A percentile compares a stretch with the other conserved stretches of the same genome.
Evolutionary conservation across 2,329 filamentous ascomycete genomes (phyloP).

Genomic region (Penicillium sumatraense): DNA sequence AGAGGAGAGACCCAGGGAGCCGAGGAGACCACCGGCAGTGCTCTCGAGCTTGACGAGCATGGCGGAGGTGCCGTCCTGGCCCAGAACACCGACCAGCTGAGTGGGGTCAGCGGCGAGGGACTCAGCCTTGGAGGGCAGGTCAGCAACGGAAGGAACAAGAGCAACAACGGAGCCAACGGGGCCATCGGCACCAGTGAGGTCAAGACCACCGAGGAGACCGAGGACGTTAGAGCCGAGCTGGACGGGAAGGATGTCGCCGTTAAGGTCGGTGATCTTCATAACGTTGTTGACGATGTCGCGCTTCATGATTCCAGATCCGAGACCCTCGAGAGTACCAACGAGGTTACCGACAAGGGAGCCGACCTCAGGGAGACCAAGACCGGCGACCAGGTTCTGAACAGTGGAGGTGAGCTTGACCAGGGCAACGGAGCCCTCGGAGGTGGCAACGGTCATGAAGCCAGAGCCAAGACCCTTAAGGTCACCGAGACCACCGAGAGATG

Average conservation of each 20-base stretch:
- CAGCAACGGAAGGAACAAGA: slow-evolving; percentile 11
- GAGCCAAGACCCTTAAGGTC: slow-evolving; percentile 21
- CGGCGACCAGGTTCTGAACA: slow-evolving; percentile 19
- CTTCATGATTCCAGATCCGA: slow-evolving; percentile 10
- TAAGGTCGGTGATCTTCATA: slow-evolving; percentile 18
- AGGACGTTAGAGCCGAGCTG: slow-evolving; percentile 16
- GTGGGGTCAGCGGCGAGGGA: slow-evolving; percentile 18
- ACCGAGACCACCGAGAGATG: slow-evolving; percentile 23
- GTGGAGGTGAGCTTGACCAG: slow-evolving; percentile 21
- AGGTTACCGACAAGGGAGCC: slow-evolving; percentile 19
- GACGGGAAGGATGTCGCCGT: slow-evolving; percentile 18
- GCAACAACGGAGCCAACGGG: slow-evolving; percentile 23
- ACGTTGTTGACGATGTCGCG: slow-evolving; percentile 13
- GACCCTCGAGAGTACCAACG: slow-evolving; percentile 19
- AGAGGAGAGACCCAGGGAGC: slow-evolving; percentile 19
- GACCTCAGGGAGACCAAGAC: slow-evolving; percentile 19
- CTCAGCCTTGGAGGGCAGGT: slow-evolving; percentile 15
- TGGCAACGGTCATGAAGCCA: slow-evolving; percentile 30
- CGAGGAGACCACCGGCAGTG: slow-evolving; percentile 17
- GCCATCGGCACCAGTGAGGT: slow-evolving; percentile 18
- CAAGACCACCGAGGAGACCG: slow-evolving; percentile 15
- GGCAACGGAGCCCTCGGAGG: slow-evolving; percentile 20
- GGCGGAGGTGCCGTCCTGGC: slow-evolving; percentile 15
- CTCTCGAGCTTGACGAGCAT: slow-evolving; percentile 24
- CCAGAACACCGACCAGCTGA: slow-evolving; percentile 20